These are phyloP conservation scores for Ceriops decandra DNA, from an alignment of 345 rosid species.

Conservation along the genomic window DNA sequence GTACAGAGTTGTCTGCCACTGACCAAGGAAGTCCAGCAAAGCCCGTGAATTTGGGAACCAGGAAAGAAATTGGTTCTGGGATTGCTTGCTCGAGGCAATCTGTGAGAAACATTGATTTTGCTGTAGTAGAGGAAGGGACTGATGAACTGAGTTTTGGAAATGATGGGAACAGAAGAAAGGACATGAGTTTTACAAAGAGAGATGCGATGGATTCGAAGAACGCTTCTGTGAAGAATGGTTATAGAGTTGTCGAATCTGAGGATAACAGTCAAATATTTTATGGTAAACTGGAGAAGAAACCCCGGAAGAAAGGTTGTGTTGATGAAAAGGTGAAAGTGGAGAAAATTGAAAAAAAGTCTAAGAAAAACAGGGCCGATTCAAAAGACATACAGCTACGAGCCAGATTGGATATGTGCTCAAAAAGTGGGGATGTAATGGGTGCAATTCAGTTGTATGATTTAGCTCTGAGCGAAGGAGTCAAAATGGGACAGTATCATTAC, in stretches of 20 bases:
- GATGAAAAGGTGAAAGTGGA: slow-evolving; percentile 13
- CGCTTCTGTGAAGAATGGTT: slow-evolving; percentile 20
- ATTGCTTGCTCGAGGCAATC: slow-evolving; percentile 20
- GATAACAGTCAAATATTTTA: slow-evolving; percentile 2
- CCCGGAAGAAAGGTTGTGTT: slow-evolving; percentile 9
- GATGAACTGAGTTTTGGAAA: slow-evolving; percentile 18
- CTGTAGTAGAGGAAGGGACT: slow-evolving; percentile 27
- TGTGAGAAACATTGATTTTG: slow-evolving; percentile 22
- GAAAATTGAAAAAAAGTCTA: slow-evolving; percentile 20
- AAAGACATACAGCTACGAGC: slow-evolving; percentile 24
- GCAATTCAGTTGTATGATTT: slow-evolving; percentile 50
- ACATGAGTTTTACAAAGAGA: slow-evolving; percentile 9
- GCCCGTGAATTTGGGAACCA: slow-evolving; percentile 12
- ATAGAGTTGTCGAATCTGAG: background rate
- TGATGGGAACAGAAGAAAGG: slow-evolving; percentile 14
- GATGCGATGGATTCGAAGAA: slow-evolving; percentile 22
- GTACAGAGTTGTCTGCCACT: slow-evolving; percentile 29
- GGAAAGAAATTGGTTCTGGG: slow-evolving; percentile 27
- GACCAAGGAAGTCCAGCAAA: slow-evolving; percentile 20
- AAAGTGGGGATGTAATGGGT: slow-evolving; percentile 53
- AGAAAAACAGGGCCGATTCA: slow-evolving; percentile 29
- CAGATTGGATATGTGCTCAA: slow-evolving; percentile 57
- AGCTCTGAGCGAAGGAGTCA: slow-evolving; percentile 39
- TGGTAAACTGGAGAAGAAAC: slow-evolving; percentile 13
- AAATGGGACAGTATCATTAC: slow-evolving; percentile 51